These are phyloP conservation scores for Calonectria crousiana DNA, from an alignment of 2,329 filamentous ascomycete genomes.

Conservation along the genomic window DNA sequence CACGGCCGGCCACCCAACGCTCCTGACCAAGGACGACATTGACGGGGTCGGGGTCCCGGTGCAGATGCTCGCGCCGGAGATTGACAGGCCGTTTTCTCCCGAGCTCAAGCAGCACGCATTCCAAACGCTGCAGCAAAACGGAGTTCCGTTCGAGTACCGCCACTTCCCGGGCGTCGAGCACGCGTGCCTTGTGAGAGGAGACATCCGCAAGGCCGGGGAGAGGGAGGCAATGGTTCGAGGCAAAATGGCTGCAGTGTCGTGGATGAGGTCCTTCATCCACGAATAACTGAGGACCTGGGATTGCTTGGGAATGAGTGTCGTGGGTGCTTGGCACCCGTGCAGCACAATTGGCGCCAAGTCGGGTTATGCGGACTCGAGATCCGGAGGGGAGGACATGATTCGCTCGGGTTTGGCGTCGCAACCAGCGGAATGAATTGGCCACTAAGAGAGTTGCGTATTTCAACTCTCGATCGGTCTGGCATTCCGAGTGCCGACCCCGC, in stretches of 20 bases:
- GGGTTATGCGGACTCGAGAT: neutral
- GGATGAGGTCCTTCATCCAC: conserved; percentile 47
- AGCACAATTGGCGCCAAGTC: neutral
- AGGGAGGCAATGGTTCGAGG: conserved; percentile 55
- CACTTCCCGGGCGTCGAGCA: conserved; percentile 61
- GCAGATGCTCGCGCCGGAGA: conserved; percentile 65
- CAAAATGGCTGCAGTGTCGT: conserved; percentile 57
- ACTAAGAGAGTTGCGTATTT: neutral
- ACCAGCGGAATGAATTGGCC: neutral
- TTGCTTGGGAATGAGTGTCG: neutral
- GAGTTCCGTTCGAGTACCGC: conserved; percentile 58
- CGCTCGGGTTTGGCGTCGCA: neutral
- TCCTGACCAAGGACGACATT: conserved; percentile 59
- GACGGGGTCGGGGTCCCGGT: conserved; percentile 58
- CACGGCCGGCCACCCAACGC: conserved; percentile 57
- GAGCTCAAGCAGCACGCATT: conserved; percentile 58
- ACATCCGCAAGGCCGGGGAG: conserved; percentile 51
- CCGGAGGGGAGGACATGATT: neutral
- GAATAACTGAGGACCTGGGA: neutral
- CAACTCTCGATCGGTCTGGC: neutral
- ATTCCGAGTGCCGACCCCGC: neutral
- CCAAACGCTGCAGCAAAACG: conserved; percentile 49
- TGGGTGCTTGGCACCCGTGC: neutral
- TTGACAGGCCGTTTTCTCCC: conserved; percentile 54
- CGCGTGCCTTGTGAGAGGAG: conserved; percentile 54